These are phyloP conservation scores for Boeremia lycopersici DNA, from an alignment of 2,329 filamentous ascomycete genomes.

Conservation along the genomic window DNA sequence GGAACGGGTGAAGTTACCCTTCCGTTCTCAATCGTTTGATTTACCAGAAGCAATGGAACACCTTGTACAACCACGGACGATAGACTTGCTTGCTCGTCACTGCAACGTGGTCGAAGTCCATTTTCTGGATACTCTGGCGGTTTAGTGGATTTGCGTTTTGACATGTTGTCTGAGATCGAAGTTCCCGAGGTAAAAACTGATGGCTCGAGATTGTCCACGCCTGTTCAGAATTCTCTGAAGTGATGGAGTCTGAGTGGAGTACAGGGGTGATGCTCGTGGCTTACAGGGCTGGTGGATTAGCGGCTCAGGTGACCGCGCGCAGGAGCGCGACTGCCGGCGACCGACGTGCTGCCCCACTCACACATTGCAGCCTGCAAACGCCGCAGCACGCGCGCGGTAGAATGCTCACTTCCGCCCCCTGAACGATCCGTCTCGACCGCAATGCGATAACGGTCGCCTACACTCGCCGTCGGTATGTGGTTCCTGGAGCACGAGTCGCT, in stretches of 20 bases:
- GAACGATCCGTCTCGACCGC: constrained; percentile 4
- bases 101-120: background rate
- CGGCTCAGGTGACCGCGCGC: constrained; percentile 15
- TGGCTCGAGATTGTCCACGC: no score
- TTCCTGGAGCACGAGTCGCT: constrained; percentile 61
- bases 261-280: no score
- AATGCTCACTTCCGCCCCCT: background rate
- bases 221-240: no score
- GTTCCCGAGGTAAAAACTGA: no score
- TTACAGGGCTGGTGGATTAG: background rate
- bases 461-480: constrained; percentile 53
- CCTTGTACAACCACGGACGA: background rate
- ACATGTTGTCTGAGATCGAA: no score
- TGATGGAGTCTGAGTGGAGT: no score
- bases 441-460: background rate
- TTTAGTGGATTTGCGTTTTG: no score
- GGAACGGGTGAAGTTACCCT: background rate
- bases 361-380: constrained; percentile 4
- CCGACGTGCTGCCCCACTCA: constrained; percentile 14
- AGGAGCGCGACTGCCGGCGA: constrained; percentile 7
- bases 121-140: no score
- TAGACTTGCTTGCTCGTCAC: background rate
- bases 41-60: background rate
- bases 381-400: background rate
- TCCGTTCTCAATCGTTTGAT: background rate